These are phyloP conservation scores for Leccinum truebloodii DNA, from an alignment of 768 basidiomycete species.

Conservation along the genomic window DNA sequence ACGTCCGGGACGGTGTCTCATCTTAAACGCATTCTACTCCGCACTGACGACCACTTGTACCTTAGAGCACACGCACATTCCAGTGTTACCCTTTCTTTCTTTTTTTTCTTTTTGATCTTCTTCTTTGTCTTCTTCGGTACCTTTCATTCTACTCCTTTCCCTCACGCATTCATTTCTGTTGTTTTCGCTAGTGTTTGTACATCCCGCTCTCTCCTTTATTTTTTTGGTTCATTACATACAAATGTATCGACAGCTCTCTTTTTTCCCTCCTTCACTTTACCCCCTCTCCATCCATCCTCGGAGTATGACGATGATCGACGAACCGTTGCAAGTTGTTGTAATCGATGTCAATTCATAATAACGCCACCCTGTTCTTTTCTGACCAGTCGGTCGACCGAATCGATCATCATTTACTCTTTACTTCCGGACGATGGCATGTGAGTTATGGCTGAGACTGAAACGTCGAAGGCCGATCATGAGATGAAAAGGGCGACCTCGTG, in stretches of 20 bases:
- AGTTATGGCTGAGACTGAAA: neutral
- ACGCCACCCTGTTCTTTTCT: neutral
- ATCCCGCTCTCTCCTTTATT: slow-evolving; percentile 2
- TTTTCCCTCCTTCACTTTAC: neutral
- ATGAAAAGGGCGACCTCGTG: neutral
- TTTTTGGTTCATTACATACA: slow-evolving; percentile 4
- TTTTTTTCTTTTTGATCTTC: slow-evolving; percentile 5
- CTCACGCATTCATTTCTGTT: neutral
- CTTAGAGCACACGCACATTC: slow-evolving; percentile 27
- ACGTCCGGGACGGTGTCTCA: slow-evolving; percentile 11
- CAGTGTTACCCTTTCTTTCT: slow-evolving; percentile 19
- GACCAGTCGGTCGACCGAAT: neutral
- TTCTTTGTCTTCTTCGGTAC: slow-evolving; percentile 6
- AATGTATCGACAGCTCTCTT: slow-evolving; percentile 30
- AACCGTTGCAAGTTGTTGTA: slow-evolving; percentile 9
- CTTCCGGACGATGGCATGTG: neutral
- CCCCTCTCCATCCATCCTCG: slow-evolving; percentile 10
- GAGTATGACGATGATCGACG: slow-evolving; percentile 15
- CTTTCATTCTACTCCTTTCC: slow-evolving; percentile 1
- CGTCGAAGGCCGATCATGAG: neutral
- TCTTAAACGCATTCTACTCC: slow-evolving; percentile 9
- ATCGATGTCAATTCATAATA: neutral
- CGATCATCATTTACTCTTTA: neutral
- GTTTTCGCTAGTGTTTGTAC: slow-evolving; percentile 16
- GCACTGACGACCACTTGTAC: slow-evolving; percentile 22